These are phyloP conservation scores for Alternaria ventricosa DNA, from an alignment of 2,329 filamentous ascomycete genomes.

Conservation along the genomic window DNA sequence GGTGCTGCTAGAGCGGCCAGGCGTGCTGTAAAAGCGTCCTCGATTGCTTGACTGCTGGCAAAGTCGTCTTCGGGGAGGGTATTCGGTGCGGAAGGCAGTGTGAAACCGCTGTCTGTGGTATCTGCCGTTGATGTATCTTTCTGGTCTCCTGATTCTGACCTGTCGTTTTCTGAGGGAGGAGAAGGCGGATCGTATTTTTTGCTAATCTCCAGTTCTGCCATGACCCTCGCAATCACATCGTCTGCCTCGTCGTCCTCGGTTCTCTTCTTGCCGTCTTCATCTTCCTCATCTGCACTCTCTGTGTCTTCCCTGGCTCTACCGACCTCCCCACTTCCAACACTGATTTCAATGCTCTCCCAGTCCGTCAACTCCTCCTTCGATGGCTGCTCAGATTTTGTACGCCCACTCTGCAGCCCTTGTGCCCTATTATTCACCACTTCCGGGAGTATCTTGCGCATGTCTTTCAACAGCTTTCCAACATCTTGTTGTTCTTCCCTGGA, in stretches of 20 bases:
- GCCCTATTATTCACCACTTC: slow-evolving; percentile 30
- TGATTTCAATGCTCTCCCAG: slow-evolving; percentile 43
- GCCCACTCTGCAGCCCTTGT: slow-evolving; percentile 4
- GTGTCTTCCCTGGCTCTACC: slow-evolving; percentile 24
- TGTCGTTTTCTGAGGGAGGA: slow-evolving; percentile 25
- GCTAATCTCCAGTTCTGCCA: slow-evolving; percentile 55
- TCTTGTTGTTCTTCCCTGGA: slow-evolving; percentile 50
- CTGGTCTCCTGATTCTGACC: slow-evolving; percentile 11
- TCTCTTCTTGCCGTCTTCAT: slow-evolving; percentile 27
- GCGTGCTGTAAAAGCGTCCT: slow-evolving; percentile 55
- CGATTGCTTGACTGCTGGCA: slow-evolving; percentile 42
- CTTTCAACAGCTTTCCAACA: slow-evolving; percentile 50
- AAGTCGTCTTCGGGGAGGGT: slow-evolving; percentile 35
- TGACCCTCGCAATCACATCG: slow-evolving; percentile 54
- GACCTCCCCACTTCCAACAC: slow-evolving; percentile 33
- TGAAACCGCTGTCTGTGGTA: slow-evolving; percentile 22
- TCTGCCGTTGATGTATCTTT: slow-evolving; percentile 8
- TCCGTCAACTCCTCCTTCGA: slow-evolving; percentile 30
- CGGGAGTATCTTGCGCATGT: slow-evolving; percentile 51
- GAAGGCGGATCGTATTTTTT: slow-evolving; percentile 46
- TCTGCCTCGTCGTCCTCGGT: slow-evolving; percentile 52
- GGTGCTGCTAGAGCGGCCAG: slow-evolving; percentile 54
- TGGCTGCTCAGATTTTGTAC: slow-evolving; percentile 1
- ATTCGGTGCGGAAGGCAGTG: slow-evolving; percentile 55
- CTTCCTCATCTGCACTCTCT: slow-evolving; percentile 25